Base-by-base conservation (phyloP, 139 green algal species). In the Yamagishiella unicocca region DNA sequence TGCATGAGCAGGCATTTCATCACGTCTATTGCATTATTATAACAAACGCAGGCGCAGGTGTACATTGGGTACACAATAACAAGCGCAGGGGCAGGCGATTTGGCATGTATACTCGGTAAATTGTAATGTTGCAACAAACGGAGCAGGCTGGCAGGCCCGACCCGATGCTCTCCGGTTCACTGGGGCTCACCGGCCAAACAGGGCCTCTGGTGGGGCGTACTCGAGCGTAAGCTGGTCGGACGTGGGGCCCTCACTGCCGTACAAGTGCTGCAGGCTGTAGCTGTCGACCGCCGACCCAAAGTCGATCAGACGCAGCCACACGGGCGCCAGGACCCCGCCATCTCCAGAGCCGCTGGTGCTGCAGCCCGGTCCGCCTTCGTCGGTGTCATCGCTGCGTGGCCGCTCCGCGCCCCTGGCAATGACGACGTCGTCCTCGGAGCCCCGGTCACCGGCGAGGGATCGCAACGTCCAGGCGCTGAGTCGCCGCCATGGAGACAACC, bases 271-370 rank as follows among this genome's bases (percentile, higher is more conserved):
- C 42, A 93, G 29, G 29, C 78, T 85, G 54, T 90, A 79, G 10
- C 61, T 27, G 55, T 97, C 93, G 12, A 96, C 71, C 9, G 94
- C 95, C 35, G 90, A 95, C 1, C 95, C 95, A 90, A 97, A 96
- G 88, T 97, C 95, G 38, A 96, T 96, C 38, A 97, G 85, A 7
- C 92, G 88, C 61, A 97, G 25, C 45, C 92, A 91, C 66, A 93
- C 54, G 4, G 72, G 80, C 33, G 78, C 71, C 40, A 72, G 45
- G n/a, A 24, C 50, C 33, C 1, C 24, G 8, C 73, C 71, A n/a
- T 40, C 35, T 9, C 17, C 31, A 9, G 17, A 1, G 1, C 12
- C 27, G 10, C 25, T 45, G 43, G 21, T 43, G 33, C 5, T 25
- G n/a, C 67, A n/a, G 25, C 12, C 35, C 14, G 5, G 2, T 9